A percentile compares a stretch with the other conserved stretches of the same genome.
Evolutionary conservation across 108 stramenopile genomes (phyloP).

Genomic region (Stephanodiscus triporus): DNA sequence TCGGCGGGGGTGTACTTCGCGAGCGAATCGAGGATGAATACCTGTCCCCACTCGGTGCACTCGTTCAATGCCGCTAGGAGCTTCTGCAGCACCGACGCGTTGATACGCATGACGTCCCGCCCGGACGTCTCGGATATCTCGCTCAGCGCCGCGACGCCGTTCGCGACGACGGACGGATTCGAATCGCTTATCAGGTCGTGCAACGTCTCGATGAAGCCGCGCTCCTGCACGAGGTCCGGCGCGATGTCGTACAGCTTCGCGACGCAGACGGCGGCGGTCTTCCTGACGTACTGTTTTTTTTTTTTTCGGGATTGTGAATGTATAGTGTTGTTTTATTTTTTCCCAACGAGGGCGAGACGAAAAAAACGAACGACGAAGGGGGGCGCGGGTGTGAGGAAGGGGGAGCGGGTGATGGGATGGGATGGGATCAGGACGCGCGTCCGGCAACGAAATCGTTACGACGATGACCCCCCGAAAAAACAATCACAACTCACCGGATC

Average conservation of each 20-base stretch:
- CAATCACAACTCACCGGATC: constrained; percentile 79
- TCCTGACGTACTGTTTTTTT: constrained; percentile 85
- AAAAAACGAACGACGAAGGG: too few relatives aligned
- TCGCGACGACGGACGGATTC: constrained; percentile 98
- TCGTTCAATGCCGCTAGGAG: constrained; percentile 98
- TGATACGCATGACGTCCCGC: constrained; percentile 95
- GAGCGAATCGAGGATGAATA: constrained; percentile 97
- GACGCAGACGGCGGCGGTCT: constrained; percentile 99
- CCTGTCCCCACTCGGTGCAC: constrained; percentile 99
- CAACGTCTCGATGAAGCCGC: constrained; percentile 95
- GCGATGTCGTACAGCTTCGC: constrained; percentile 99
- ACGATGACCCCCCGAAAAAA: too few relatives aligned
- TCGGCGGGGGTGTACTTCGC: constrained; percentile 95
- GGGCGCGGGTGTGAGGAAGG: too few relatives aligned
- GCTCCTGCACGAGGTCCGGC: constrained; percentile 95
- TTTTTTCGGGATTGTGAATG: too few relatives aligned
- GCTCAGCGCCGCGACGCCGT: constrained; percentile 97
- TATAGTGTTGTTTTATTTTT: too few relatives aligned
- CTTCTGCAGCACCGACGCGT: constrained; percentile 93
- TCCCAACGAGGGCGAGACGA: too few relatives aligned
- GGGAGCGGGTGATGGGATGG: too few relatives aligned
- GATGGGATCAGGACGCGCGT: background rate
- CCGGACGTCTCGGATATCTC: constrained; percentile 98
- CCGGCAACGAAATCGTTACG: too few relatives aligned
- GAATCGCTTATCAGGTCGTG: constrained; percentile 96